Percentiles rank a stretch among this genome's conserved stretches.
Evolutionary conservation across 78 protist species (phyloP).

Genomic region (Guillardia theta): DNA sequence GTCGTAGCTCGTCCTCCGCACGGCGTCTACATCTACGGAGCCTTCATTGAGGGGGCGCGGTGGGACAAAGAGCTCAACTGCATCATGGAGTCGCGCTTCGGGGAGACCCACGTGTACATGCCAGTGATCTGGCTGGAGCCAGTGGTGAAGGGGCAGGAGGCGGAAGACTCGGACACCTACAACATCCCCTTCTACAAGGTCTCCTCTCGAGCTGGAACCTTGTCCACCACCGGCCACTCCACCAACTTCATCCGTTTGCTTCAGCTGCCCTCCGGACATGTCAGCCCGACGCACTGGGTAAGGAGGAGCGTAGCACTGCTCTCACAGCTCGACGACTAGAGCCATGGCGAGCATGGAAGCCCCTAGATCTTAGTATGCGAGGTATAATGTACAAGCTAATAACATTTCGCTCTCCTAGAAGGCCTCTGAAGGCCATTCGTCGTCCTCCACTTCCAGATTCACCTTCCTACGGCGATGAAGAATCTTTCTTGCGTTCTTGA

Average conservation of each 20-base stretch:
- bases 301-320: slow-evolving; percentile 24
- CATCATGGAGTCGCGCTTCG: slow-evolving; percentile 38
- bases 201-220: slow-evolving; percentile 61
- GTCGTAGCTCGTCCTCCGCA: neutral
- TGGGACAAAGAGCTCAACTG: slow-evolving; percentile 32
- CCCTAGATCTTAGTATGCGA: no score
- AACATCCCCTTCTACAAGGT: slow-evolving; percentile 69
- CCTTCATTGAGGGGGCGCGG: slow-evolving; percentile 64
- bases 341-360: no score
- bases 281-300: neutral
- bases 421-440: no score
- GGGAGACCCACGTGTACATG: slow-evolving; percentile 64
- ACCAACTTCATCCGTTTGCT: slow-evolving; percentile 37
- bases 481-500: no score
- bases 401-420: no score
- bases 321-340: neutral
- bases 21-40: slow-evolving; percentile 72
- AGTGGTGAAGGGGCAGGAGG: neutral
- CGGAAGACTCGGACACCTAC: slow-evolving; percentile 21
- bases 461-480: no score
- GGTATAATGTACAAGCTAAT: no score
- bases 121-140: slow-evolving; percentile 62
- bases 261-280: neutral
- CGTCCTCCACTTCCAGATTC: no score
- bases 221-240: slow-evolving; percentile 72